Conservation (phyloP, 2,329 filamentous ascomycete species). For the Botrytis elliptica region DNA sequence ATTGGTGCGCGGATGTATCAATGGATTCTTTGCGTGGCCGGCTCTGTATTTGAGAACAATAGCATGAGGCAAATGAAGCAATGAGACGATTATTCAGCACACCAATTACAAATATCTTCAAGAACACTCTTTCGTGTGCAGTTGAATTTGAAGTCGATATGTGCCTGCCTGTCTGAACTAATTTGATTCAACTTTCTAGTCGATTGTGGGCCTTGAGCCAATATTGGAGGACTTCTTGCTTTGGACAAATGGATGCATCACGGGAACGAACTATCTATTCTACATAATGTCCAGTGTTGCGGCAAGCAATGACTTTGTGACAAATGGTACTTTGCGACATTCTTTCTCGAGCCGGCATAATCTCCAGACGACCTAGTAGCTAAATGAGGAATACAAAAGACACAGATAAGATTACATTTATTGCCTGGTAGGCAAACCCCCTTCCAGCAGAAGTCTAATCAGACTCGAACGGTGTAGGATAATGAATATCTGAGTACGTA, state of each 20-base stretch:
- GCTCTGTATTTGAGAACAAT: slow-evolving; percentile 22
- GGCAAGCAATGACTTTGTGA: not conserved
- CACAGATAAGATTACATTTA: not conserved
- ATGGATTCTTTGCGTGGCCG: slow-evolving; percentile 32
- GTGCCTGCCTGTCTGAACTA: not conserved
- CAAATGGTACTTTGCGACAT: not conserved
- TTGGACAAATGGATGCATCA: not conserved
- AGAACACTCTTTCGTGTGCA: not conserved
- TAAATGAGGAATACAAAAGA: not conserved
- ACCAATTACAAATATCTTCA: slow-evolving; percentile 16
- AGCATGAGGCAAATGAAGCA: slow-evolving; percentile 24
- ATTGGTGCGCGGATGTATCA: slow-evolving; percentile 19
- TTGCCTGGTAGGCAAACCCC: not conserved
- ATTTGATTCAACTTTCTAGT: not conserved
- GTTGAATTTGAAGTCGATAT: not conserved
- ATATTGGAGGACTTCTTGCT: too few relatives aligned
- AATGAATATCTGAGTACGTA: not conserved
- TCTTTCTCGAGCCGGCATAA: not conserved
- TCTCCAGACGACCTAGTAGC: not conserved
- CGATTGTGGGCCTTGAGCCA: not conserved
- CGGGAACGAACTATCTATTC: not conserved
- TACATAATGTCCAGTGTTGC: not conserved
- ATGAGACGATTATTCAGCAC: slow-evolving; percentile 25
- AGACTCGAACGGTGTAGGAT: not conserved
- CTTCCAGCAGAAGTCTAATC: not conserved